phyloP scores from a whole-genome alignment of 176 grass and related monocot genomes.

The Tillandsia fasciculata region DNA sequence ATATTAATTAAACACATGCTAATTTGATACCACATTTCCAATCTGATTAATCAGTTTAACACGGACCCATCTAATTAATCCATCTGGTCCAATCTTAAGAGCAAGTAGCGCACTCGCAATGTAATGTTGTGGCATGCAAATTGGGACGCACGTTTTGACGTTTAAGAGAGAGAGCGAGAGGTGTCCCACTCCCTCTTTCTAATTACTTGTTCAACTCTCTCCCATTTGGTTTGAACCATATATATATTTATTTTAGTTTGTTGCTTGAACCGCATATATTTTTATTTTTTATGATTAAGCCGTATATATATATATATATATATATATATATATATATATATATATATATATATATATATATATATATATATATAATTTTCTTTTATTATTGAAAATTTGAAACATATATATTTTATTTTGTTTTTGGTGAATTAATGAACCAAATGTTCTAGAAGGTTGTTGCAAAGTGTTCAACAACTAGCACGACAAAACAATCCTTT shows the following conservation, averaged over 20 bases:
- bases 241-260: background rate
- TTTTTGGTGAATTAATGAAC: no score
- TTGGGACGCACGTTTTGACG: background rate
- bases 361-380: background rate
- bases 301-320: background rate
- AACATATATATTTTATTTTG: no score
- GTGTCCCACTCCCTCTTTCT: background rate
- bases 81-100: no score
- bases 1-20: no score
- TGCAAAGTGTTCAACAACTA: no score
- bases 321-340: no score
- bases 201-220: background rate
- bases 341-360: background rate
- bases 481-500: no score
- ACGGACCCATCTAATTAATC: no score
- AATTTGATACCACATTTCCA: no score
- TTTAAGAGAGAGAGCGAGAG: background rate
- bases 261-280: background rate
- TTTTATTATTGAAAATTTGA: background rate
- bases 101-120: background rate
- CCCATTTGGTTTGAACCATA: background rate
- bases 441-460: no score
- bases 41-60: no score
- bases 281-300: background rate
- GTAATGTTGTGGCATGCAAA: background rate